phyloP scores from a whole-genome alignment of 495 filamentous ascomycete genomes.

The Collariella sp. region DNA sequence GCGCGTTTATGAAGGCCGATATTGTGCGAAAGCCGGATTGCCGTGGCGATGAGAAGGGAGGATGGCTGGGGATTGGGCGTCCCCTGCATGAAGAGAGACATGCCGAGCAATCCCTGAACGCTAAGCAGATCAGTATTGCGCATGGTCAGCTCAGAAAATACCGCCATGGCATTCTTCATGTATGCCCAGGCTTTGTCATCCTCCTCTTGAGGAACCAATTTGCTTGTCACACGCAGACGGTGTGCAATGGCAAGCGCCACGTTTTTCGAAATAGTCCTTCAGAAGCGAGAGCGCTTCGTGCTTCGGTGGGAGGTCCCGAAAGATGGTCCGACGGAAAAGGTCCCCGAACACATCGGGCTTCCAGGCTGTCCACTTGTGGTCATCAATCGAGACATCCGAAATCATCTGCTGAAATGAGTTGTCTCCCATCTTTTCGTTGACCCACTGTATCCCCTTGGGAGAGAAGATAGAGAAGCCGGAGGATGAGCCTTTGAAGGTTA shows the following conservation, averaged over 20 bases:
- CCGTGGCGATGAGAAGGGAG: slow-evolving; percentile 87
- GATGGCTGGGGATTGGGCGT: slow-evolving; percentile 95
- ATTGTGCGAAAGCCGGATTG: slow-evolving; percentile 83
- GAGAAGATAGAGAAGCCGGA: slow-evolving; percentile 95
- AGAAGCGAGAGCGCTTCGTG: slow-evolving; percentile 72
- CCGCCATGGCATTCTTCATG: slow-evolving; percentile 91
- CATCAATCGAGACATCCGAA: slow-evolving; percentile 65
- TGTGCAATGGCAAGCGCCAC: slow-evolving; percentile 88
- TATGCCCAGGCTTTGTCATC: slow-evolving; percentile 91
- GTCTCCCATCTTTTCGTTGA: slow-evolving; percentile 96
- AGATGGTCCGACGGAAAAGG: slow-evolving; percentile 81
- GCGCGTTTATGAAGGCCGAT: slow-evolving; percentile 93
- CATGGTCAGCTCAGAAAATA: slow-evolving; percentile 86
- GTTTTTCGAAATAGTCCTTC: slow-evolving; percentile 94
- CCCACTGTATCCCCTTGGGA: slow-evolving; percentile 96
- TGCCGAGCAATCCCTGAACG: slow-evolving; percentile 92
- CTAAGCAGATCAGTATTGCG: slow-evolving; percentile 92
- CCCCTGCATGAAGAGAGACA: slow-evolving; percentile 93
- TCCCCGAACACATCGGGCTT: slow-evolving; percentile 91
- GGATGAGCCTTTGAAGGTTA: slow-evolving; percentile 64
- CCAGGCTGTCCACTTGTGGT: slow-evolving; percentile 93
- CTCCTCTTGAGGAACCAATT: slow-evolving; percentile 79
- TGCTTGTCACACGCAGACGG: slow-evolving; percentile 89
- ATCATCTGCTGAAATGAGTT: slow-evolving; percentile 95
- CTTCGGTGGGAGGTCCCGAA: slow-evolving; percentile 71